phyloP scores from a whole-genome alignment of 306 rosid genomes.

The Dryas drummondii region DNA sequence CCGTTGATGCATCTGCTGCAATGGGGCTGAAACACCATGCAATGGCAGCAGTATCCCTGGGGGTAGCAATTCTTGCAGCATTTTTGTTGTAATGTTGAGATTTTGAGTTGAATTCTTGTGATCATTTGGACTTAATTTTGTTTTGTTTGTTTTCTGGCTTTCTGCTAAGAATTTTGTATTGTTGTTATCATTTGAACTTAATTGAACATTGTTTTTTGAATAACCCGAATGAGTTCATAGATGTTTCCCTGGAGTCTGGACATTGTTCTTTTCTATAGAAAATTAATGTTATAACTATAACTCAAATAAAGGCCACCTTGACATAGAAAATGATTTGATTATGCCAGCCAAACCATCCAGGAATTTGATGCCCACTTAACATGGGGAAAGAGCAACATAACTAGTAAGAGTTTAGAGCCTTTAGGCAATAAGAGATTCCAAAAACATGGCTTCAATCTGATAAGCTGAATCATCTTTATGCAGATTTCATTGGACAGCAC shows the following conservation, averaged over 20 bases:
- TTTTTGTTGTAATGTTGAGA: conserved; percentile 12
- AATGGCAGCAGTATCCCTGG: background rate
- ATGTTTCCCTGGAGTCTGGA: too few species aligned
- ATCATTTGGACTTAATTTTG: background rate
- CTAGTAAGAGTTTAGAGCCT: too few species aligned
- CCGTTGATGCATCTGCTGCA: conserved; percentile 39
- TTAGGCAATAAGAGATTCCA: too few species aligned
- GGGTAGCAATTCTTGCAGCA: conserved; percentile 17
- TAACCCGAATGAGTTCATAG: background rate
- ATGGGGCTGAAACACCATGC: conserved; percentile 10
- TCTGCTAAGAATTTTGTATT: conserved; percentile 15
- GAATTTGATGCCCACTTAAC: too few species aligned
- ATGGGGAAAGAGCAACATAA: too few species aligned
- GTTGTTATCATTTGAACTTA: background rate
- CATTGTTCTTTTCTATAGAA: background rate
- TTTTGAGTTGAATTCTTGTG: background rate
- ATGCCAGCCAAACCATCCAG: too few species aligned
- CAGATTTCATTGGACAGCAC: too few species aligned
- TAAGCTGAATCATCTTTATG: too few species aligned
- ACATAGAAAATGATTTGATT: too few species aligned
- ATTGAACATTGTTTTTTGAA: conserved; percentile 1
- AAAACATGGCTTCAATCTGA: too few species aligned
- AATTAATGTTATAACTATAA: background rate
- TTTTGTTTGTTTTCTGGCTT: background rate
- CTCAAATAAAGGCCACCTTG: too few species aligned